Conservation (phyloP, 805 yeast genomes). For the Nakazawaea ernobii region DNA sequence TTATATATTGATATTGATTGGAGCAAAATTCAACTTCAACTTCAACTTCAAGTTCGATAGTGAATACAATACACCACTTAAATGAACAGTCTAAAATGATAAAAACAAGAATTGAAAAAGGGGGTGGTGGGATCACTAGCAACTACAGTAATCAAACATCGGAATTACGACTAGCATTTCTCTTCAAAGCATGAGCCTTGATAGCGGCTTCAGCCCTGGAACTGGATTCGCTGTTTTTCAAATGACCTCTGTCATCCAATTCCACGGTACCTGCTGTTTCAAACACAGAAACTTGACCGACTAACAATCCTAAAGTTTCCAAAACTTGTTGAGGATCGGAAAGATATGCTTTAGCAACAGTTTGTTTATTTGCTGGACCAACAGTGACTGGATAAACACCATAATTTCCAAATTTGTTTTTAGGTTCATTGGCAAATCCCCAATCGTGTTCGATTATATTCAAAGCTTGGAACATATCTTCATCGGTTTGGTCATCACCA, state of each 20-base stretch:
- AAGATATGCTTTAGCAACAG: conserved; percentile 81
- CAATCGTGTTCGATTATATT: conserved; percentile 53
- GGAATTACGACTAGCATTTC: conserved; percentile 1
- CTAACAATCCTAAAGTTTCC: conserved; percentile 73
- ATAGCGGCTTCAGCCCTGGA: conserved; percentile 32
- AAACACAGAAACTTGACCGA: conserved; percentile 74
- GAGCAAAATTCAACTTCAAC: background rate
- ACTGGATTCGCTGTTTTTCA: conserved; percentile 41
- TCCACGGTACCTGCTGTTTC: conserved; percentile 75
- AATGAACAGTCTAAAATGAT: background rate
- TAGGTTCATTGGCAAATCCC: conserved; percentile 35
- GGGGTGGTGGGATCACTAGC: background rate
- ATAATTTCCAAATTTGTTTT: conserved; percentile 43
- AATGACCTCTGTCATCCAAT: conserved; percentile 73
- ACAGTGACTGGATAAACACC: conserved; percentile 84
- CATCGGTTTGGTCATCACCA: conserved; percentile 97
- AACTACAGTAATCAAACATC: background rate
- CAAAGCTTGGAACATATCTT: conserved; percentile 89
- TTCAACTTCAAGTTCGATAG: background rate
- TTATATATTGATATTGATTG: too few relatives aligned
- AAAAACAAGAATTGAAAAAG: background rate
- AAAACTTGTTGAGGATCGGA: conserved; percentile 79
- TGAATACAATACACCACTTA: too few relatives aligned
- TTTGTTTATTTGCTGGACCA: conserved; percentile 85
- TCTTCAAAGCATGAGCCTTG: conserved; percentile 22